Base-by-base conservation (phyloP, 2,329 filamentous ascomycete genomes). In the Blastomyces silverae region DNA sequence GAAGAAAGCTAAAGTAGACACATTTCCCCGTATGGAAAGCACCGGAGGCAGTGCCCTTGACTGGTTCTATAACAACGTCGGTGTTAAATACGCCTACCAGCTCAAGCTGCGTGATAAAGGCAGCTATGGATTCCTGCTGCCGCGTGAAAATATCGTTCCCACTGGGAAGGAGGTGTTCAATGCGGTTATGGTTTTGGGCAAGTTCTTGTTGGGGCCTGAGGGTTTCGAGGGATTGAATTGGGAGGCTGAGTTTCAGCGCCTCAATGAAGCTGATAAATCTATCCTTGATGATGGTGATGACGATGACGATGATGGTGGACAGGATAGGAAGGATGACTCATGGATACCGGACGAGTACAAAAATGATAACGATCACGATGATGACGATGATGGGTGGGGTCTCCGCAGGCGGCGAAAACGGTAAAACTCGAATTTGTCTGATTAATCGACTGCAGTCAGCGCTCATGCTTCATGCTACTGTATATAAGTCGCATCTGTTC, bases 41-140 rank as follows among this genome's bases (percentile, higher is more conserved):
- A 86, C 88, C 3, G 92, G 93, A 50, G 93, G 93, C 2, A 92
- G 90, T 60, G 91, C 90, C 1, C 86, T 97, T 53, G 94, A 97
- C 77, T 97, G 90, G 87, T 96, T 99, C 77, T 96, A 96, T 74
- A 90, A 96, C 70, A 89, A 95, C 71, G 78, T 97, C 67, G 81
- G 83, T 58, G 90, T 93, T 22, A 87, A 86, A 67, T 96, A 91
- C 75, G 90, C 91, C 65, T 97, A 95, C 75, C 94, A 97, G 80
- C 89, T 89, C 78, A 97, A 97, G 79, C 81, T 99, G 37, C 84
- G 94, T 60, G 94, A 99, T 75, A 94, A 90, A 0, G 94, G 94
- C 11, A 94, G 87, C 74, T 97, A 97, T 74, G 94, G 94, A 0
- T 99, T 97, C 74, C 79, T 99, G 59, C 80, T 97, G 3, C 94